Evolutionary conservation across 176 grass and related monocot species (phyloP).

Genomic region (Puya raimondii): DNA sequence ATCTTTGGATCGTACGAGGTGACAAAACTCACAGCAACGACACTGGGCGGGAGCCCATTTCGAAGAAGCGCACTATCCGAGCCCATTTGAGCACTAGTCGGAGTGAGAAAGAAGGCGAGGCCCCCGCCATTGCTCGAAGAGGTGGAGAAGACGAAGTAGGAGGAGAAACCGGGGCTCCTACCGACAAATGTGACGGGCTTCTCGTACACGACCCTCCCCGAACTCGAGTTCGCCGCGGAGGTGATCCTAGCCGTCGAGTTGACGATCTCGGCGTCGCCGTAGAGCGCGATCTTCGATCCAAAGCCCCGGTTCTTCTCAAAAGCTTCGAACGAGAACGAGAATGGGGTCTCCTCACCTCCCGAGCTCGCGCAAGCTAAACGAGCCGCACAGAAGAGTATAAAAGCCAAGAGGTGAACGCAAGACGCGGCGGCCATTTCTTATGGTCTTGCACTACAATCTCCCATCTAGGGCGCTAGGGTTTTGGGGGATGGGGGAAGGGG

Average conservation of each 20-base stretch:
- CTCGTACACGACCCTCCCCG: slow-evolving; percentile 35
- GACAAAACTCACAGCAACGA: slow-evolving; percentile 25
- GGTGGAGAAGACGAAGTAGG: slow-evolving; percentile 78
- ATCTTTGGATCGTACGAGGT: neutral
- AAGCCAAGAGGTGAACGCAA: neutral
- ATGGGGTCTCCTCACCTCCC: neutral
- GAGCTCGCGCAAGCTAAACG: neutral
- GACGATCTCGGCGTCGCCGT: slow-evolving; percentile 31
- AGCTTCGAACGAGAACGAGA: slow-evolving; percentile 47
- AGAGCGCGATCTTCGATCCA: slow-evolving; percentile 44
- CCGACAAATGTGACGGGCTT: slow-evolving; percentile 31
- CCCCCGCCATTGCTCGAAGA: neutral
- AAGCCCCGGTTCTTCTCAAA: slow-evolving; percentile 34
- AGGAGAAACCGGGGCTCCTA: slow-evolving; percentile 39
- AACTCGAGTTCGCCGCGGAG: slow-evolving; percentile 24
- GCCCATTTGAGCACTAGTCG: slow-evolving; percentile 4
- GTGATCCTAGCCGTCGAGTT: slow-evolving; percentile 17
- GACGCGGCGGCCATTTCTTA: neutral
- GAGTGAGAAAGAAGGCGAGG: slow-evolving; percentile 54
- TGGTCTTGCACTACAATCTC: neutral
- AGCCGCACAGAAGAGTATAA: neutral
- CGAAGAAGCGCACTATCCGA: neutral
- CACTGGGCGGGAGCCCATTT: neutral
- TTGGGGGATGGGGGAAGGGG: neutral
- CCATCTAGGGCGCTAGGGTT: neutral